Base-by-base conservation (phyloP, 2,329 filamentous ascomycete genomes). In the Paracorniculantispora psalliotae region DNA sequence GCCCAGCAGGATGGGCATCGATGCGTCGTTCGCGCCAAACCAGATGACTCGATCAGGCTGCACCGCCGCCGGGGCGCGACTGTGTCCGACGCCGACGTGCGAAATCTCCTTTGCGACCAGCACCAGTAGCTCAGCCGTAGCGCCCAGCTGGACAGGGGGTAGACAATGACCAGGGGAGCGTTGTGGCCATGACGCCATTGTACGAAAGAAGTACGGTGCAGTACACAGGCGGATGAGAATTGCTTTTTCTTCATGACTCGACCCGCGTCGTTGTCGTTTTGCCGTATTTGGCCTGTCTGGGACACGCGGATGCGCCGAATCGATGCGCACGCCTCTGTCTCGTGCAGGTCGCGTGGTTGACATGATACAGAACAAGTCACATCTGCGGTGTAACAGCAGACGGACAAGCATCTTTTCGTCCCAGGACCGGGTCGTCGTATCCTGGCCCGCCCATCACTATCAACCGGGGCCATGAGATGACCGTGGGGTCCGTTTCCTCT, bases 71-170 rank as follows among this genome's bases (percentile, higher is more conserved):
- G 13, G 6, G 17, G 2, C 51, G 13, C 13, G 17, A 44, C 51
- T 44, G 2, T 53, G 49, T 35, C 5, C 23, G 23, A 43, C 15
- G 25, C 25, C 43, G 33, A 28, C 30, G 33, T 46, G 21, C 28
- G 19, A 46, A 19, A 17, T 26, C 21, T 49, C 26, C 8, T 9
- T 50, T 46, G 28, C n/a, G n/a, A 15, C n/a, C 10, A 39, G 10
- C 43, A 46, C n/a, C 37, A 39, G 44, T 37, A 25, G 41, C 21
- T 23, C n/a, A 35, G 25, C 39, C 17, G 50, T 41, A 41, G 39
- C 23, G 51, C 43, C 53, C 53, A 56, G 53, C 53, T 56, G 43
- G 44, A 41, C 43, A 56, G 53, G 53, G 44, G n/a, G n/a, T n/a
- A n/a, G n/a, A 48, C 17, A 21, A 12, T 1, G 30, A 28, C 53